Conservation (phyloP, 306 rosid genomes). For the Malus sylvestris region DNA sequence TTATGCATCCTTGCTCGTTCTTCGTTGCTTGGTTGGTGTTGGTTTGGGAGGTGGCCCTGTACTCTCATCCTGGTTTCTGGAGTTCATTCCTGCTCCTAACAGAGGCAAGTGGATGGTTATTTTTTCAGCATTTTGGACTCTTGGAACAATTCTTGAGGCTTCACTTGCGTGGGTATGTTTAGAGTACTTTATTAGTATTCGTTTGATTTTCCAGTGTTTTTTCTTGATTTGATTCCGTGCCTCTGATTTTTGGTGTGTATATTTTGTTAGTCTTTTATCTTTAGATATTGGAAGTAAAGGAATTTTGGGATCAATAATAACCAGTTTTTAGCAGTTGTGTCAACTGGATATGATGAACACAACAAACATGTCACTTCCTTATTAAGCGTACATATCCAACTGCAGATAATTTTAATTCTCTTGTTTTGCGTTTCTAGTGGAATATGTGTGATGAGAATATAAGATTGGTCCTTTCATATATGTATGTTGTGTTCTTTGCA, state of each 20-base stretch:
- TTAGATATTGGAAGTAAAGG: background rate
- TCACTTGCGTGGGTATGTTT: conserved; percentile 87
- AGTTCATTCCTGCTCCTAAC: conserved; percentile 86
- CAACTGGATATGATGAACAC: background rate
- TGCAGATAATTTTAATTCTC: background rate
- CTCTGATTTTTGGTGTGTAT: background rate
- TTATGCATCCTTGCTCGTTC: conserved; percentile 37
- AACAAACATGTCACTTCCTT: background rate
- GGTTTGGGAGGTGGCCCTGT: conserved; percentile 99
- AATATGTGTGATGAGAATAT: background rate
- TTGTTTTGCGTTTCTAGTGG: background rate
- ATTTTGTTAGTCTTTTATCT: background rate
- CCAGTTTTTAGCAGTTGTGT: background rate
- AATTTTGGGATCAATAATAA: background rate
- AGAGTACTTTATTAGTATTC: conserved; percentile 13
- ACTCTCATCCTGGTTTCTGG: conserved; percentile 83
- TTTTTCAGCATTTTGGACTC: conserved; percentile 87
- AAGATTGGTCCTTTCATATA: conserved; percentile 6
- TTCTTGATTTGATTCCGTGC: background rate
- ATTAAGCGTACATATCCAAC: background rate
- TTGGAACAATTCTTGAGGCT: conserved; percentile 91
- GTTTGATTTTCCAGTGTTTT: background rate
- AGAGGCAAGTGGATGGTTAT: conserved; percentile 98
- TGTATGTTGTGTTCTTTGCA: conserved; percentile 35
- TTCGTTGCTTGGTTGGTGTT: conserved; percentile 82